A percentile compares a stretch with the other conserved stretches of the same genome.
Conservation (phyloP, 2,329 filamentous ascomycete genomes). For the Colletotrichum musicola region DNA sequence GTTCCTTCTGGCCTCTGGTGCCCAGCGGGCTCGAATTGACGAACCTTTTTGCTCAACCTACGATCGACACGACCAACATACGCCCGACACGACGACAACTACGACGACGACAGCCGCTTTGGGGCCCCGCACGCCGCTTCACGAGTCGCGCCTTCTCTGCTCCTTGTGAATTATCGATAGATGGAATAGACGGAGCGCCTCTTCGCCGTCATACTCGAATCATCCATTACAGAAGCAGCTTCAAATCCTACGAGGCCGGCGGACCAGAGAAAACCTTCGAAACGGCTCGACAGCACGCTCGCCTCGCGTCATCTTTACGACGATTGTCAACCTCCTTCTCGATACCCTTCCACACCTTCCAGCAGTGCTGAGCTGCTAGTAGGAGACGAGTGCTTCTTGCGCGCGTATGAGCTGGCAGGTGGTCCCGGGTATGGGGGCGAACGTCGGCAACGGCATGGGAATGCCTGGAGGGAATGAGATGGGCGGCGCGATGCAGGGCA, state of each 20-base stretch:
- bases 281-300: neutral
- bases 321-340: too few species aligned
- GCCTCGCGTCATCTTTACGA: too few species aligned
- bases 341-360: too few species aligned
- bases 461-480: conserved; percentile 57
- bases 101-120: conserved; percentile 1
- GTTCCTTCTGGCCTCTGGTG: conserved; percentile 1
- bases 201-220: neutral
- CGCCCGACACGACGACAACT: conserved; percentile 21
- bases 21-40: conserved; percentile 2
- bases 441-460: conserved; percentile 53
- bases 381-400: conserved; percentile 32
- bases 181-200: conserved; percentile 22
- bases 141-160: conserved; percentile 11
- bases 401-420: conserved; percentile 53
- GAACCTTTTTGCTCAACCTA: conserved; percentile 10
- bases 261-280: neutral
- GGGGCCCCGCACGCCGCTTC: neutral
- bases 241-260: conserved; percentile 6
- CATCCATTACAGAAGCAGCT: conserved; percentile 18
- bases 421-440: conserved; percentile 55
- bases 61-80: conserved; percentile 8
- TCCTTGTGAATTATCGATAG: neutral
- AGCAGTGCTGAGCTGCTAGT: conserved; percentile 26
- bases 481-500: conserved; percentile 59